Evolutionary conservation across 306 rosid species (phyloP).

Genomic region (Spatholobus suberectus): DNA sequence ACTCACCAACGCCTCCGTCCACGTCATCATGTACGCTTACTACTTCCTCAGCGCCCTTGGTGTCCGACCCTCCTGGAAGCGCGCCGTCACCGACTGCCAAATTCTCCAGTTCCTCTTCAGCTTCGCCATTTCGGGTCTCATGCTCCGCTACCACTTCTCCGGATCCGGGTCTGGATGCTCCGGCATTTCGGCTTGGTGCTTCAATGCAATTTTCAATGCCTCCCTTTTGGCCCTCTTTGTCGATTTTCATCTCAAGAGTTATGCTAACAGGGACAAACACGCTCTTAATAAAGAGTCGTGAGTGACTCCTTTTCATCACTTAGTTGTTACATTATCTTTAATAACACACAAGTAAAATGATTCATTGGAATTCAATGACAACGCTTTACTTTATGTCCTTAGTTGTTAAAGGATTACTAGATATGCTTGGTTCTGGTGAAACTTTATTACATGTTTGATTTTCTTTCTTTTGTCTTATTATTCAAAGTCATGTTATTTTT

Average conservation of each 20-base stretch:
- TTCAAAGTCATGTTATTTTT: too few species aligned
- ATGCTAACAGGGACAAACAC: conserved; percentile 22
- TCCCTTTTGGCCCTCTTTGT: conserved; percentile 76
- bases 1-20: conserved; percentile 76
- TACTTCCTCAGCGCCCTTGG: conserved; percentile 68
- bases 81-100: conserved; percentile 76
- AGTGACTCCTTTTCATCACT: too few species aligned
- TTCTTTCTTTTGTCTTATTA: too few species aligned
- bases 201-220: conserved; percentile 75
- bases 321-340: too few species aligned
- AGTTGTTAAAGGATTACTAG: too few species aligned
- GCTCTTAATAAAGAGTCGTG: neutral
- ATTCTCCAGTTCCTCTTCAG: conserved; percentile 80
- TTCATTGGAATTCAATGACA: too few species aligned
- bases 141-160: conserved; percentile 68
- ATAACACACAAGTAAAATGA: too few species aligned
- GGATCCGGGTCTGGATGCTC: conserved; percentile 64
- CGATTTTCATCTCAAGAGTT: conserved; percentile 76
- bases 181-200: conserved; percentile 82
- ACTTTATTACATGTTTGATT: too few species aligned
- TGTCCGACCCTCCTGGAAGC: conserved; percentile 78
- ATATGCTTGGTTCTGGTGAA: too few species aligned
- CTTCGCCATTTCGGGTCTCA: conserved; percentile 67
- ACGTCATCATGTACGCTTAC: conserved; percentile 85
- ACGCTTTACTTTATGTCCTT: too few species aligned